phyloP scores from a whole-genome alignment of 1,284 basidiomycete species.

The Apiotrichum porosum region DNA sequence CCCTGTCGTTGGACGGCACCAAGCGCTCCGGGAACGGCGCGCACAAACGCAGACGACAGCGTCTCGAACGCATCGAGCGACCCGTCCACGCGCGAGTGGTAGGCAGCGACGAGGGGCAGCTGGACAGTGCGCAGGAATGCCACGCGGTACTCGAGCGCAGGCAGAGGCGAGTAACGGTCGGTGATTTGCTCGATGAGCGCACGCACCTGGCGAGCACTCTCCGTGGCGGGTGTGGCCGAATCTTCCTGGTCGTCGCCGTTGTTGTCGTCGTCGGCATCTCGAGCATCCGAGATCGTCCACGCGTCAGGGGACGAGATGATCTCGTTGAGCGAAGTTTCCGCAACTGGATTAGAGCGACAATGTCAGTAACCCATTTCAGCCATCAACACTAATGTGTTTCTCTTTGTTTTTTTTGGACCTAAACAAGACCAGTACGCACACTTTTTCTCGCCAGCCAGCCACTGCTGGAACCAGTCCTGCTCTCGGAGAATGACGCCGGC shows the following conservation, averaged over 20 bases:
- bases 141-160: slow-evolving; percentile 67
- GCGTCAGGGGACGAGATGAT: slow-evolving; percentile 76
- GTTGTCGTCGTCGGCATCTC: slow-evolving; percentile 54
- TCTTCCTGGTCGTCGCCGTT: slow-evolving; percentile 50
- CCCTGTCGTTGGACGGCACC: not conserved
- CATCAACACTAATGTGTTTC: no score
- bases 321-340: slow-evolving; percentile 60
- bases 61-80: slow-evolving; percentile 92
- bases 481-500: slow-evolving; percentile 75
- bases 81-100: slow-evolving; percentile 69
- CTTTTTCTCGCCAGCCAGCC: slow-evolving; percentile 79
- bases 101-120: slow-evolving; percentile 73
- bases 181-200: slow-evolving; percentile 84
- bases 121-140: slow-evolving; percentile 81
- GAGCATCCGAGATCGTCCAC: slow-evolving; percentile 76
- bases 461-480: slow-evolving; percentile 81
- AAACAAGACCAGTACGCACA: slow-evolving; percentile 67
- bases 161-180: slow-evolving; percentile 87
- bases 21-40: slow-evolving; percentile 84
- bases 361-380: no score
- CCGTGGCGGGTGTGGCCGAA: slow-evolving; percentile 51
- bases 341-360: slow-evolving; percentile 38
- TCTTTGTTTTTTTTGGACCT: no score
- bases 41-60: slow-evolving; percentile 75
- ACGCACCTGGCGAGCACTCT: slow-evolving; percentile 72